phyloP scores from a whole-genome alignment of 305 asterid genomes.

The Salvia sclarea region DNA sequence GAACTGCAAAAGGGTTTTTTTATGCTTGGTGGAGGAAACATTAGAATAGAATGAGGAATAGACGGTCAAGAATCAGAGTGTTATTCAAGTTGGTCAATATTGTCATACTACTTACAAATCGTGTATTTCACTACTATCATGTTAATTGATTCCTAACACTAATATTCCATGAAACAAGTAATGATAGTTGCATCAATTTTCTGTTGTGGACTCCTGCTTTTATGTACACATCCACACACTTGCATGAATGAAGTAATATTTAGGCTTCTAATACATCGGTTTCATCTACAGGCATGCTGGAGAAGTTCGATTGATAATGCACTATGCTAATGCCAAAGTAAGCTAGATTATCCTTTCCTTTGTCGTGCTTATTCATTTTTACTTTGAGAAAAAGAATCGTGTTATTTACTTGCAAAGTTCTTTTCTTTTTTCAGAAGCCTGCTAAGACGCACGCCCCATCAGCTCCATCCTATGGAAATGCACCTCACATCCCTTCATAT shows the following conservation, averaged over 20 bases:
- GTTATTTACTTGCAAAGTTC: not conserved
- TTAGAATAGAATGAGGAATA: not conserved
- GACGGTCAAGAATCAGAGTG: not conserved
- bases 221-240: not conserved
- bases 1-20: not conserved
- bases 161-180: not conserved
- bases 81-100: not conserved
- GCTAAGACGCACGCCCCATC: conserved; percentile 54
- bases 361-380: not conserved
- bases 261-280: conserved; percentile 6
- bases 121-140: not conserved
- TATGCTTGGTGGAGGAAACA: not conserved
- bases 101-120: not conserved
- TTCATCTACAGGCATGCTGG: conserved; percentile 74
- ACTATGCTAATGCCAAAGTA: conserved; percentile 70
- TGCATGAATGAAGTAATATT: not conserved
- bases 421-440: conserved; percentile 56
- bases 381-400: not conserved
- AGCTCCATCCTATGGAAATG: conserved; percentile 44
- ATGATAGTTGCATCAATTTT: not conserved
- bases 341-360: conserved; percentile 30
- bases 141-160: not conserved
- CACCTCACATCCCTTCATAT: conserved; percentile 37
- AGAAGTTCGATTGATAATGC: conserved; percentile 85
- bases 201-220: not conserved